A percentile compares a stretch with the other conserved stretches of the same genome.
phyloP scores from a whole-genome alignment of 495 filamentous ascomycete species.

The Penicillium malachiteum region DNA sequence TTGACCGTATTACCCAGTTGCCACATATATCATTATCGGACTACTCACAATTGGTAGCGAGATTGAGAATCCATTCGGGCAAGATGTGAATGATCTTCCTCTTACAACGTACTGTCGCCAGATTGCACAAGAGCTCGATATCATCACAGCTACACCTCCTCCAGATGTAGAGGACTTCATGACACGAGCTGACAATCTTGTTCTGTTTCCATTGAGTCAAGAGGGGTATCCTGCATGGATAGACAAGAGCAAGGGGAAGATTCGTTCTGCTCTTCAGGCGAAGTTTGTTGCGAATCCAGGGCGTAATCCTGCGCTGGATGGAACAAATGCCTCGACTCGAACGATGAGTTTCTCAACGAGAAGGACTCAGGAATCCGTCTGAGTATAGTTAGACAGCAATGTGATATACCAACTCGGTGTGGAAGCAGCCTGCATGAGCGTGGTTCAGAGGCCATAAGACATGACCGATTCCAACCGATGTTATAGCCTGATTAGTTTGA shows the following conservation, averaged over 20 bases:
- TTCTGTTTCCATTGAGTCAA: conserved; percentile 66
- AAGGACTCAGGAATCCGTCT: background rate
- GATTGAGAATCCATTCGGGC: conserved; percentile 87
- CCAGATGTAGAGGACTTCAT: conserved; percentile 59
- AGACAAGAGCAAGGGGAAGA: conserved; percentile 56
- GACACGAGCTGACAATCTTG: conserved; percentile 55
- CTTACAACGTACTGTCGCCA: conserved; percentile 75
- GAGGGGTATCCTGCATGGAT: conserved; percentile 61
- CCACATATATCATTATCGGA: conserved; percentile 89
- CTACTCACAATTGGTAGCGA: conserved; percentile 81
- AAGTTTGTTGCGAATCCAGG: conserved; percentile 39
- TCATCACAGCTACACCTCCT: conserved; percentile 61
- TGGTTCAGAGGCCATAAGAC: too few species aligned
- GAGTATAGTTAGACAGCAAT: background rate
- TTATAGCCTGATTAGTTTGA: too few species aligned
- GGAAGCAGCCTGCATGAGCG: too few species aligned
- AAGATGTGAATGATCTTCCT: conserved; percentile 84
- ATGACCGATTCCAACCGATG: too few species aligned
- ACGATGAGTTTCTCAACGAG: background rate
- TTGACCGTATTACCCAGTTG: conserved; percentile 34
- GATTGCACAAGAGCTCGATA: conserved; percentile 69
- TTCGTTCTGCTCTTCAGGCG: conserved; percentile 51
- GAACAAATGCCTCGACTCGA: background rate
- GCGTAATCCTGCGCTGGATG: background rate
- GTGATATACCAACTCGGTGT: too few species aligned